Evolutionary conservation across 1,284 basidiomycete species (phyloP), one percentile per base, ranked within the genome.

Genomic region (Ustilago hordei): DNA sequence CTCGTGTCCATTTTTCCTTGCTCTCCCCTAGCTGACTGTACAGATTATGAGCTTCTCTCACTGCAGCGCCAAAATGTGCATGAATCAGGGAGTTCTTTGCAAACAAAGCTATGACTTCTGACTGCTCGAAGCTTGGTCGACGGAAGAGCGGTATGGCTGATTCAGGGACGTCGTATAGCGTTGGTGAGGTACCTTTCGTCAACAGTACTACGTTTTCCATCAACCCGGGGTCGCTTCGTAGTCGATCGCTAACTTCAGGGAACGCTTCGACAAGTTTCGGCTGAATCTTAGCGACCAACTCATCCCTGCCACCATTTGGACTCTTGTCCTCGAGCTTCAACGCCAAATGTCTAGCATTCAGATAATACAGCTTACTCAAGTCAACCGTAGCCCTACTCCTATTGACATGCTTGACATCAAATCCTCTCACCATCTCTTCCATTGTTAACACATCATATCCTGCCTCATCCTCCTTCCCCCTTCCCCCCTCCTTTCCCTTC

Each of bases 351-450:
- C 75, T 55, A 3, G 79, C 57, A 55, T 85, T 85, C 9, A 85
- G 72, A 31, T 80, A 85, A 55, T 63, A 78, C 17, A 85, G 67
- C 60, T 85, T 85, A 12, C 66, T 47, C 39, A 83, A 41, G 48
- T 81, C 77, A 4, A 81, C 77, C 2, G 79, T 78, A 2, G 84
- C 83, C 13, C 84, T 60, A 8, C 79, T 76, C 38, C 81, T 65
- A 31, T 83, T 80, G n/a, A 85, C 82, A 39, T 81, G 68, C 3
- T 41, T 35, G 9, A 81, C 74, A 19, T 78, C 78, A 43, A 84
- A 85, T 9, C 74, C 60, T 1, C 57, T 47, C 2, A 80, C 58
- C 67, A 85, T 69, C 43, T 81, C 77, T 7, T 62, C 28, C 80
- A 84, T 78, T 4, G 73, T 76, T 31, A 83, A 56, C 19, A 84